Conservation (phyloP, 1,284 basidiomycete genomes). For the Trametes pubescens region DNA sequence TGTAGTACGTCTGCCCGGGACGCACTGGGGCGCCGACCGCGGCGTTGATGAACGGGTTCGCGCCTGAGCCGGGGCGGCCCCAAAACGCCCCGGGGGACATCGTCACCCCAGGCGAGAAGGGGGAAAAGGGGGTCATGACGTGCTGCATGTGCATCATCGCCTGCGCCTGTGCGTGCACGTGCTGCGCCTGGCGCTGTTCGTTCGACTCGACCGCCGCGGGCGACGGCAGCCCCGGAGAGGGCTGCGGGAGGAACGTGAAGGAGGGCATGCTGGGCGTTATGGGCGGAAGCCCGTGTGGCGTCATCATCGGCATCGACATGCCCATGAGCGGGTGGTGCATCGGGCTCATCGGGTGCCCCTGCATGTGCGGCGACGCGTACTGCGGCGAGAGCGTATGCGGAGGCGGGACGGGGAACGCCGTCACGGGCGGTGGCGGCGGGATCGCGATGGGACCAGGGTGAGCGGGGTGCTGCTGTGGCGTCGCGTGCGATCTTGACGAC, state of each 20-base stretch:
- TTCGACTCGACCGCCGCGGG: conserved; percentile 22
- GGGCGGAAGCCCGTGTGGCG: conserved; percentile 75
- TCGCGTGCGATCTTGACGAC: conserved; percentile 32
- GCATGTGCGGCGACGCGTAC: conserved; percentile 41
- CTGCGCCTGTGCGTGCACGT: conserved; percentile 18
- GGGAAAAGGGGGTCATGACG: conserved; percentile 41
- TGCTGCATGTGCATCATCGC: conserved; percentile 35
- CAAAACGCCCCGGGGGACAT: conserved; percentile 79
- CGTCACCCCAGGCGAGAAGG: conserved; percentile 71
- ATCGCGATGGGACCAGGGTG: conserved; percentile 77
- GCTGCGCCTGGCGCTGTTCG: not conserved
- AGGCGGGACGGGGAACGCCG: conserved; percentile 50
- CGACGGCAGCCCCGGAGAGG: conserved; percentile 35
- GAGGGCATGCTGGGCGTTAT: conserved; percentile 84
- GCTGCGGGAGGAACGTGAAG: conserved; percentile 70
- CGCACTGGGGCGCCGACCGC: conserved; percentile 74
- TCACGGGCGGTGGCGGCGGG: conserved; percentile 62
- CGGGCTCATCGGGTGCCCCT: conserved; percentile 42
- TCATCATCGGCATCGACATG: conserved; percentile 51
- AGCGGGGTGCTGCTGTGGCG: conserved; percentile 52
- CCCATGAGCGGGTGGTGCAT: conserved; percentile 46
- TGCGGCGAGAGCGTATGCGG: conserved; percentile 44
- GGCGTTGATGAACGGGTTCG: conserved; percentile 69
- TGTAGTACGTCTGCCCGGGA: conserved; percentile 18
- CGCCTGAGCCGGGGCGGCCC: conserved; percentile 57